These are phyloP conservation scores for Butyriboletus appendiculatus DNA, from an alignment of 1,284 basidiomycete genomes.

Conservation along the genomic window DNA sequence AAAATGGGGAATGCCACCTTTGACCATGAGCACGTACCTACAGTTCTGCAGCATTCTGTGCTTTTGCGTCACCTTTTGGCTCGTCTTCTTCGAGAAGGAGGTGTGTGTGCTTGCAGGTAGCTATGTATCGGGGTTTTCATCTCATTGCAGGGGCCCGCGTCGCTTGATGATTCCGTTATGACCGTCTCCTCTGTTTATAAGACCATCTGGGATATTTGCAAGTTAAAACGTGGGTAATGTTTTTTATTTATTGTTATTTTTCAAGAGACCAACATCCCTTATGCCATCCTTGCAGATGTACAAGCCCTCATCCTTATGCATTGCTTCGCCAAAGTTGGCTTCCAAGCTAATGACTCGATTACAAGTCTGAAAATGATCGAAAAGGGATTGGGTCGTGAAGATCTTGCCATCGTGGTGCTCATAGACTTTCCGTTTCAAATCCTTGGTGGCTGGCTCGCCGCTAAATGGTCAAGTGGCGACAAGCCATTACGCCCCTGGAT, in stretches of 20 bases:
- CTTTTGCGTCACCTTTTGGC: conserved; percentile 83
- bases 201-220: conserved; percentile 94
- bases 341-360: conserved; percentile 93
- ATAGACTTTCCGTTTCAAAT: conserved; percentile 99
- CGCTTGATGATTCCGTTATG: conserved; percentile 79
- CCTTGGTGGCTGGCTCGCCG: conserved; percentile 94
- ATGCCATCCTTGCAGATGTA: conserved; percentile 61
- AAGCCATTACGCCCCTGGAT: conserved; percentile 86
- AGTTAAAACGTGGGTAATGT: conserved; percentile 72
- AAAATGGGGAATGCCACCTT: conserved; percentile 86
- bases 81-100: conserved; percentile 90
- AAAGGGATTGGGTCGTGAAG: conserved; percentile 94
- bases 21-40: conserved; percentile 84
- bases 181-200: conserved; percentile 90
- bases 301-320: conserved; percentile 89
- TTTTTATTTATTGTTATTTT: too few relatives aligned
- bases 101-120: conserved; percentile 44
- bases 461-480: conserved; percentile 84
- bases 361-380: conserved; percentile 96
- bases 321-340: conserved; percentile 93
- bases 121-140: conserved; percentile 10
- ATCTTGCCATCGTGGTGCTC: conserved; percentile 91
- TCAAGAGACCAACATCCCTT: neutral
- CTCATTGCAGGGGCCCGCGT: conserved; percentile 64
- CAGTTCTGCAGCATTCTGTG: conserved; percentile 87